Percentiles rank a stretch among this genome's conserved stretches.
Conservation (phyloP, 768 basidiomycete genomes). For the Agaricus subrufescens region DNA sequence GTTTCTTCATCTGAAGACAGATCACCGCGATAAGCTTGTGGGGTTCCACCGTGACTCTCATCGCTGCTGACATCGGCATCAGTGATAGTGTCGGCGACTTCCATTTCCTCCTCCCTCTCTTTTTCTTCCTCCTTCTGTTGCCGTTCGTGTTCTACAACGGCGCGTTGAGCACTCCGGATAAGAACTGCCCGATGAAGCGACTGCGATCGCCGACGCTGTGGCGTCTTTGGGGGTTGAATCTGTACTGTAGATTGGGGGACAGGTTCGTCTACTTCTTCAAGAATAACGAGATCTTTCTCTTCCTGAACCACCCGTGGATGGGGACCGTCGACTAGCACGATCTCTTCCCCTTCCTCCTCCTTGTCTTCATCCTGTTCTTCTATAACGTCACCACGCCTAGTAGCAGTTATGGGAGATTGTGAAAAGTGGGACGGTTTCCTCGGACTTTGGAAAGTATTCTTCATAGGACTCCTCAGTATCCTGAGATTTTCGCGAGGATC, state of each 20-base stretch:
- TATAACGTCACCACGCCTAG: not conserved
- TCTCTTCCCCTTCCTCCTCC: conserved; percentile 37
- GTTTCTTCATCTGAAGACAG: conserved; percentile 16
- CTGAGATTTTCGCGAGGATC: conserved; percentile 62
- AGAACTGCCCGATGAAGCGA: conserved; percentile 64
- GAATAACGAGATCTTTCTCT: conserved; percentile 64
- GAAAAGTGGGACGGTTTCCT: conserved; percentile 21
- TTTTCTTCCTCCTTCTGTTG: conserved; percentile 47
- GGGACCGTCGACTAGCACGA: conserved; percentile 62
- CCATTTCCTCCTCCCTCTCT: conserved; percentile 48
- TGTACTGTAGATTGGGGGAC: conserved; percentile 15
- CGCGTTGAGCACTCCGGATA: conserved; percentile 64
- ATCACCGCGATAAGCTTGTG: conserved; percentile 19
- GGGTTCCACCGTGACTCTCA: conserved; percentile 15
- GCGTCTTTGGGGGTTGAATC: conserved; percentile 26
- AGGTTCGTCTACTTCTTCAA: conserved; percentile 54
- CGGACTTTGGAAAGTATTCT: conserved; percentile 30
- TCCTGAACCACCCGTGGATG: conserved; percentile 67
- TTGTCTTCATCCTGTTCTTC: conserved; percentile 16
- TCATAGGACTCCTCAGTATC: conserved; percentile 56
- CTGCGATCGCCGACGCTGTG: conserved; percentile 30
- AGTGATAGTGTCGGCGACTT: conserved; percentile 37
- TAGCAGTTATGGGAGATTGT: conserved; percentile 13
- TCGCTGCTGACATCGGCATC: conserved; percentile 23
- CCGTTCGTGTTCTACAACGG: conserved; percentile 44